Conservation (phyloP, 78 protist genomes). For the Thecamonas trahens region DNA sequence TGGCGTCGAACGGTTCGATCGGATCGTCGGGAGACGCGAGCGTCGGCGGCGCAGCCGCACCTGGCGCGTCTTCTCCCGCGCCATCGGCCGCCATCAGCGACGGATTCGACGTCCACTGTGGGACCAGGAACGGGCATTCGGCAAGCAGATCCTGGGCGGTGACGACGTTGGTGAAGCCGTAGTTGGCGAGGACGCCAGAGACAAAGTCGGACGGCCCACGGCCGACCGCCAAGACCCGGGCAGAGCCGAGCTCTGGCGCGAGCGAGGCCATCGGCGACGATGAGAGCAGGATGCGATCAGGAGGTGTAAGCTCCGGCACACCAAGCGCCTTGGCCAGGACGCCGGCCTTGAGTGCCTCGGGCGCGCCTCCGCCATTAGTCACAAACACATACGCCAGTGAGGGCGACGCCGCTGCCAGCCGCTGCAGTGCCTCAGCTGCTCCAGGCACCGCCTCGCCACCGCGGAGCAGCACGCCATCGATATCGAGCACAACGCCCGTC, state of each 20-base stretch:
- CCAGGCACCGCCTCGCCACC: not conserved
- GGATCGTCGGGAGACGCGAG: too few species aligned
- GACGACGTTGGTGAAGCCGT: not conserved
- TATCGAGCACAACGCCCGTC: not conserved
- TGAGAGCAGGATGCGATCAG: not conserved
- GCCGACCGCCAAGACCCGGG: not conserved
- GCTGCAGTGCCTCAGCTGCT: not conserved
- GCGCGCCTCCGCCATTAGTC: not conserved
- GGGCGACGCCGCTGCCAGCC: not conserved
- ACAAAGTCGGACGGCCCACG: not conserved
- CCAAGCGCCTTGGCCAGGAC: not conserved
- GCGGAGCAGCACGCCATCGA: slow-evolving; percentile 3
- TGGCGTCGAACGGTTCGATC: too few species aligned
- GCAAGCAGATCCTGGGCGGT: not conserved
- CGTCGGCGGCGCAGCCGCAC: too few species aligned
- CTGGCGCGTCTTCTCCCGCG: not conserved
- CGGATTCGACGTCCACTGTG: too few species aligned
- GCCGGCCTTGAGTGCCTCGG: not conserved
- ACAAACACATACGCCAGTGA: not conserved
- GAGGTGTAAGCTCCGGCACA: not conserved
- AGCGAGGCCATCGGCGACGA: not conserved
- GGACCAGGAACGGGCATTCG: too few species aligned
- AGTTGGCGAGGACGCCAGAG: not conserved
- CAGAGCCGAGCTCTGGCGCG: too few species aligned
- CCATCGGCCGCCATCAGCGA: not conserved